A percentile compares a stretch with the other conserved stretches of the same genome.
These are phyloP conservation scores for Craterostigma plantagineum DNA, from an alignment of 257 asterid species.

Conservation along the genomic window DNA sequence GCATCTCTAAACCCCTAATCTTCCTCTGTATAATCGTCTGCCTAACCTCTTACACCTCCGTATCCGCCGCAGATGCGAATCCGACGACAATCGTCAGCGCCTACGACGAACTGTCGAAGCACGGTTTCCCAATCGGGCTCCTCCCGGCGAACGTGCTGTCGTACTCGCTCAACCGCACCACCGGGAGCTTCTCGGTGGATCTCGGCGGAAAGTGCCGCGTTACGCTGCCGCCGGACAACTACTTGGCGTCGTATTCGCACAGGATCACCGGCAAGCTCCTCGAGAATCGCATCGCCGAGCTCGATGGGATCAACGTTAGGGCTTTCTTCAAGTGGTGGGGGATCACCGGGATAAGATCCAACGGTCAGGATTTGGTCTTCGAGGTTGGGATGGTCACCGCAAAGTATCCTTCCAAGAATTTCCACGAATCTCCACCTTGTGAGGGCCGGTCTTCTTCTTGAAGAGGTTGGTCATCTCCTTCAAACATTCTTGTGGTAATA, in stretches of 20 bases:
- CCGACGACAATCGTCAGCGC: conserved; percentile 12
- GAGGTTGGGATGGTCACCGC: conserved; percentile 84
- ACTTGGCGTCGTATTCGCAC: conserved; percentile 60
- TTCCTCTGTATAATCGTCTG: too few species aligned
- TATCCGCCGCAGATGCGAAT: too few species aligned
- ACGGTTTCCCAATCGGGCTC: conserved; percentile 73
- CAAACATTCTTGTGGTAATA: neutral
- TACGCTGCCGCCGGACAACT: conserved; percentile 89
- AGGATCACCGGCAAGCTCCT: conserved; percentile 60
- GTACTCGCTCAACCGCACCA: conserved; percentile 36
- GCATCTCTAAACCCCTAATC: too few species aligned
- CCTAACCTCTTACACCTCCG: too few species aligned
- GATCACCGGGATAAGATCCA: conserved; percentile 69
- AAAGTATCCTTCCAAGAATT: conserved; percentile 67
- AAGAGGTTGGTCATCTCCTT: conserved; percentile 6
- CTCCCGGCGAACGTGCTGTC: conserved; percentile 40
- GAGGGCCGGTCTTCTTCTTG: conserved; percentile 63
- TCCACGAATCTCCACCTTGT: conserved; percentile 44
- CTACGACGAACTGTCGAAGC: conserved; percentile 38
- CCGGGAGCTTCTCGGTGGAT: conserved; percentile 49
- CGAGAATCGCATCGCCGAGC: conserved; percentile 66
- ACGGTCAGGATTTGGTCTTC: conserved; percentile 51
- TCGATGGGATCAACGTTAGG: conserved; percentile 74
- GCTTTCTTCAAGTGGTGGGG: conserved; percentile 98
- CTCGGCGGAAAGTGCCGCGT: conserved; percentile 38